Base-by-base conservation (phyloP, 139 green algal species). In the Tetradesmus lagerheimii region DNA sequence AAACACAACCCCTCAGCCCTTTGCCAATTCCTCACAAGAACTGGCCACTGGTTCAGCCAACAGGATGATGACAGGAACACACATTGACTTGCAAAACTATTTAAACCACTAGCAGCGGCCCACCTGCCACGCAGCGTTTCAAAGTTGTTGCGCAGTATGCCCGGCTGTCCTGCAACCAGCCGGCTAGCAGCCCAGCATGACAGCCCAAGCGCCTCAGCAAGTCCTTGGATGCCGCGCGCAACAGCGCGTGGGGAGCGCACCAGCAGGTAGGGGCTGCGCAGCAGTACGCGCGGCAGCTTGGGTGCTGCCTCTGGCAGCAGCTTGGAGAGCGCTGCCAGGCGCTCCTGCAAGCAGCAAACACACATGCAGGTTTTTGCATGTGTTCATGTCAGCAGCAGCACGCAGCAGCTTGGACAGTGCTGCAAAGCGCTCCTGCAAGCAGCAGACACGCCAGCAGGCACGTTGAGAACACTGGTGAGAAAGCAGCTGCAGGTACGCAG, bases 251-350 rank as follows among this genome's bases (percentile, higher is more conserved):
- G 86, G 1, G 86, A 90, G 29, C 66, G 64, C 11, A 84, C 18
- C 18, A 90, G 35, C 74, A 90, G 47, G 71, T 43, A 74, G 12
- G 86, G 75, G 86, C 29, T 45, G 86, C 86, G 86, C 86, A 77
- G 35, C 75, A 90, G 64, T 35, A 43, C 75, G 12, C 31, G 47
- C 5, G 86, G 75, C 74, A 90, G 47, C 86, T 83, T 84, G 64
- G 62, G 27, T 6, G 38, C 83, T 1, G 47, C 86, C 18, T 90
- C 86, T n/a, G 86, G 86, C 86, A 90, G 74, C 86, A 90, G 34
- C 86, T 90, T 35, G 34, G 43, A 43, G 20, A 90, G 23, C 1
- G 75, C 74, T 25, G 35, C 74, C 86, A 90, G 82, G n/a, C 53
- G 71, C 57, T 75, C 45, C 86, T 90, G 71, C 47, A 64, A 50